These are phyloP conservation scores for Aspergillus arachidicola DNA, from an alignment of 2,329 filamentous ascomycete genomes.

Conservation along the genomic window DNA sequence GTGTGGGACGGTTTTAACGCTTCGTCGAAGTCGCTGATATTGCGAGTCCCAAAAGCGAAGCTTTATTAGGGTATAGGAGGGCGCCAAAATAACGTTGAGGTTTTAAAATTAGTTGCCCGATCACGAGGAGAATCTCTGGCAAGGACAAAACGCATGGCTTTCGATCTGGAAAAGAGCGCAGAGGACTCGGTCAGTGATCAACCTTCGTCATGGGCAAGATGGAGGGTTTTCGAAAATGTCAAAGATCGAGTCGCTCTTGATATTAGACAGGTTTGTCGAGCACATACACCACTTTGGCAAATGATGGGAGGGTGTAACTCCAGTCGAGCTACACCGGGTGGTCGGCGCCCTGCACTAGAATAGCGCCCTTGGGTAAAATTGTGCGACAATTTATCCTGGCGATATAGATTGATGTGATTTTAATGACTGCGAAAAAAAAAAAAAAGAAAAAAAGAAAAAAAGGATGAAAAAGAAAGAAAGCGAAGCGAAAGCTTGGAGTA, in stretches of 20 bases:
- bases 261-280: slow-evolving; percentile 4
- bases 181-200: slow-evolving; percentile 2
- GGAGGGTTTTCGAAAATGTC: background rate
- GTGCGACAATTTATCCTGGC: background rate
- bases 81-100: slow-evolving; percentile 22
- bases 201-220: background rate
- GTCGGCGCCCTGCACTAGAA: slow-evolving; percentile 14
- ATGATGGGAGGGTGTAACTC: slow-evolving; percentile 19
- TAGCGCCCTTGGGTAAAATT: slow-evolving; percentile 2
- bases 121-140: slow-evolving; percentile 21
- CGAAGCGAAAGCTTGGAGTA: background rate
- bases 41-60: slow-evolving; percentile 2
- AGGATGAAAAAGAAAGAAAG: background rate
- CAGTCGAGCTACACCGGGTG: slow-evolving; percentile 21
- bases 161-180: slow-evolving; percentile 13
- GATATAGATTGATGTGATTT: background rate
- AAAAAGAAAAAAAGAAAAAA: background rate
- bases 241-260: slow-evolving; percentile 2
- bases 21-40: background rate
- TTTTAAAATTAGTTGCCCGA: slow-evolving; percentile 23
- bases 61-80: slow-evolving; percentile 24
- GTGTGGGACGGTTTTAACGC: slow-evolving; percentile 9
- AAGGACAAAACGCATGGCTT: slow-evolving; percentile 29
- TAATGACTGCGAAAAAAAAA: background rate
- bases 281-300: slow-evolving; percentile 15